Evolutionary conservation across 83 land plant species (phyloP), one percentile per base, ranked within the genome.

Genomic region (Diphasiastrum complanatum): DNA sequence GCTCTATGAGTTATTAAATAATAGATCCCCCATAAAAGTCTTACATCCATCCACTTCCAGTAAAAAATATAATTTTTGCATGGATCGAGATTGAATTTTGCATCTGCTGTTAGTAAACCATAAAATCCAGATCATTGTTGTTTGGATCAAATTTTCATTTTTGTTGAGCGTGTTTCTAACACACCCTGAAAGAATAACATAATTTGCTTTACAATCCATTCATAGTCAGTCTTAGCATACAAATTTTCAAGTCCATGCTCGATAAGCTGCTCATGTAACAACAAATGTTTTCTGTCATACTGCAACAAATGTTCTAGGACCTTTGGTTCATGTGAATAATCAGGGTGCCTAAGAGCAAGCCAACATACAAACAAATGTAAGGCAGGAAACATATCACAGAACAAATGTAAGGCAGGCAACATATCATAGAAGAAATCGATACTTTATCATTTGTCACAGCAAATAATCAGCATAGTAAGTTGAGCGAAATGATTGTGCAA

Each of bases 191-290:
- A 70, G 60, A 70, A 70, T 18, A 35, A 60, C 29, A 64, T 28
- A 5, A 53, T 70, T 47, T 70, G 60, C 60, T 63, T 45, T 55
- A 70, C 16, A 14, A 70, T 57, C 73, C 73, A 70, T 50, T 51
- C 60, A 36, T 70, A 70, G 35, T 70, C 73, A 25, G 68, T 70
- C 4, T 67, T 38, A 24, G 40, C 69, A 22, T 37, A 31, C 16
- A 70, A 33, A 3, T 69, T 51, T 4, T 38, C 68, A 20, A 70
- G 68, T 11, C 73, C 73, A 52, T 70, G 59, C 36, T 62, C 60
- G 23, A 70, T 45, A n/a, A 70, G 68, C 68, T 70, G 67, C 28
- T 63, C 73, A 8, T 41, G 60, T 24, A 70, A 69, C 73, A 69
- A 70, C 26, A 54, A 54, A 47, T 70, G 63, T 60, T 70, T 33